Conservation (phyloP, 2,329 filamentous ascomycete genomes). For the Aureobasidium sp. region DNA sequence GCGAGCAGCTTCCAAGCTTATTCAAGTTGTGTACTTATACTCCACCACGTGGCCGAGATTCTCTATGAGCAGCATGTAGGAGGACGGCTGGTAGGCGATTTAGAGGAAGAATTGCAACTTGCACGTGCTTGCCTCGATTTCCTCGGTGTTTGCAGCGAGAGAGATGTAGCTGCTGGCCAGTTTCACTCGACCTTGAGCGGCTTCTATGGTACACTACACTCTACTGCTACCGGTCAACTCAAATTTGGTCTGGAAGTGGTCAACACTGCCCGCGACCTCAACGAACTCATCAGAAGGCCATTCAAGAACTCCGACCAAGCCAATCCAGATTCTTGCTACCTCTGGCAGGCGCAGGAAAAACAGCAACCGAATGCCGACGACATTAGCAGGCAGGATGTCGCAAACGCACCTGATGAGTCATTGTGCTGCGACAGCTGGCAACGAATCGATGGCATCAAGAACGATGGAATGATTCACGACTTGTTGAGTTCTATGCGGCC, state of each 20-base stretch:
- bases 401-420: neutral
- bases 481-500: neutral
- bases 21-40: conserved; percentile 1
- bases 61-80: neutral
- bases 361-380: neutral
- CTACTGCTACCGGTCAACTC: neutral
- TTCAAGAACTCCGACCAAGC: neutral
- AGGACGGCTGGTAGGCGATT: neutral
- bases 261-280: neutral
- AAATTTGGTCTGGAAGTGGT: neutral
- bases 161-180: neutral
- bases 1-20: conserved; percentile 8
- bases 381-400: neutral
- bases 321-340: neutral
- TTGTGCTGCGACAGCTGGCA: neutral
- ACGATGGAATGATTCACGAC: conserved; percentile 6
- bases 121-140: neutral
- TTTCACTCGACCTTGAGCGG: neutral
- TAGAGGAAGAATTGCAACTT: neutral
- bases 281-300: neutral
- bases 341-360: neutral
- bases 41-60: neutral
- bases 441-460: conserved; percentile 1
- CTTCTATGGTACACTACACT: neutral
- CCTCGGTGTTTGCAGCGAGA: neutral